These are phyloP conservation scores for Oryza nivara DNA, from an alignment of 176 grass and related monocot genomes.

Conservation along the genomic window DNA sequence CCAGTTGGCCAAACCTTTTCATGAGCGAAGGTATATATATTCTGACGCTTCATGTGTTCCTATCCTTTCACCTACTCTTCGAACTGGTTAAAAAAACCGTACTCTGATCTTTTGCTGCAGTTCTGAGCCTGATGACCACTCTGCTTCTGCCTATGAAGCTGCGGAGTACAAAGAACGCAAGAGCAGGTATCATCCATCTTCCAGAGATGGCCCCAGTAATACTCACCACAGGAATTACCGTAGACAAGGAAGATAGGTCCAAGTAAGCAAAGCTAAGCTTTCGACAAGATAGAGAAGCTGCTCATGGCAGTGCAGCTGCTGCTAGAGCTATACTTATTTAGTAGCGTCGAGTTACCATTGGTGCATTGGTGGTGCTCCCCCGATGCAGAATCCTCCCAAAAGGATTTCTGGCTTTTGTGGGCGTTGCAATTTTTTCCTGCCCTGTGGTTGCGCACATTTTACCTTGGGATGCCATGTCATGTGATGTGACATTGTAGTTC, in stretches of 20 bases:
- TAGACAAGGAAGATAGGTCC: slow-evolving; percentile 47
- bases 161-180: slow-evolving; percentile 48
- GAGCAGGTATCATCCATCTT: slow-evolving; percentile 40
- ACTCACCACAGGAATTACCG: slow-evolving; percentile 43
- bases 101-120: slow-evolving; percentile 23
- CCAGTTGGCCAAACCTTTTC: slow-evolving; percentile 27
- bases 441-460: background rate
- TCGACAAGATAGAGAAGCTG: slow-evolving; percentile 21
- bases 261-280: background rate
- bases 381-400: background rate
- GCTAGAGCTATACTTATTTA: background rate
- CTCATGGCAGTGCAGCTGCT: slow-evolving; percentile 38
- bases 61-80: background rate
- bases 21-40: slow-evolving; percentile 51
- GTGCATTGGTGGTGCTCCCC: background rate
- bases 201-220: slow-evolving; percentile 27
- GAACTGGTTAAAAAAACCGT: background rate
- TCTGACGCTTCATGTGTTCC: background rate
- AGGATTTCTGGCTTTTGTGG: background rate
- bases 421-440: background rate
- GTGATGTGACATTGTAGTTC: background rate
- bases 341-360: background rate
- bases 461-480: background rate
- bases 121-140: slow-evolving; percentile 32
- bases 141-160: slow-evolving; percentile 40